Conservation (phyloP, 768 basidiomycete species). For the Leccinum uliginosum region DNA sequence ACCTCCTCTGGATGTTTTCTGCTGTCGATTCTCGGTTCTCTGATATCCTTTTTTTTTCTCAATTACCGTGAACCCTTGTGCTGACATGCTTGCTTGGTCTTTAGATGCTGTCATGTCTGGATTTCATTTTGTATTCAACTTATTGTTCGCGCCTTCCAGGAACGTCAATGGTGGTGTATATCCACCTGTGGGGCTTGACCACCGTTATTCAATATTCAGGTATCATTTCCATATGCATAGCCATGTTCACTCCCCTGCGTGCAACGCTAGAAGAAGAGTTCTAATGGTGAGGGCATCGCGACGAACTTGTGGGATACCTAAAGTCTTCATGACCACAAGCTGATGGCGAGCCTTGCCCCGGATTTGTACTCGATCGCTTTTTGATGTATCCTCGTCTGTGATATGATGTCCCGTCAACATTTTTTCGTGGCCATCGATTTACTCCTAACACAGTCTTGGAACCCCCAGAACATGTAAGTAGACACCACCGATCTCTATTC, state of each 20-base stretch:
- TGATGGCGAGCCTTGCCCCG: not conserved
- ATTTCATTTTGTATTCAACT: too few species aligned
- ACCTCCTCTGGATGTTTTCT: too few species aligned
- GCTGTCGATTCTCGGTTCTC: conserved; percentile 34
- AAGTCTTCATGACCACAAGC: not conserved
- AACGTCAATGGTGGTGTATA: not conserved
- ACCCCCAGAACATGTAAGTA: not conserved
- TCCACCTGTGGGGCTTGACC: not conserved
- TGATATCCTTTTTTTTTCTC: conserved; percentile 15
- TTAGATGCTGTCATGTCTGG: not conserved
- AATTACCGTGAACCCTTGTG: not conserved
- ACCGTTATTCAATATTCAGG: conserved; percentile 8
- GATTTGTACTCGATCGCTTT: not conserved
- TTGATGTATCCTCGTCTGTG: not conserved
- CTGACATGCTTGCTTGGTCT: conserved; percentile 7
- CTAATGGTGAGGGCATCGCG: not conserved
- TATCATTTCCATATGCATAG: conserved; percentile 16
- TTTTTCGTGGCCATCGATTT: not conserved
- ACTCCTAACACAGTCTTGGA: not conserved
- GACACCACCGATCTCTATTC: not conserved
- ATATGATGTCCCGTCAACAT: not conserved
- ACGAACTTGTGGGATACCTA: not conserved
- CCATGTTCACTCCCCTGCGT: not conserved
- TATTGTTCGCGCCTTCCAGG: too few species aligned
- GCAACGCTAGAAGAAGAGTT: not conserved